Percentiles rank a stretch among this genome's conserved stretches.
phyloP scores from a whole-genome alignment of 371 early-diverging fungal genomes.

The Syncephalastrum sp. region DNA sequence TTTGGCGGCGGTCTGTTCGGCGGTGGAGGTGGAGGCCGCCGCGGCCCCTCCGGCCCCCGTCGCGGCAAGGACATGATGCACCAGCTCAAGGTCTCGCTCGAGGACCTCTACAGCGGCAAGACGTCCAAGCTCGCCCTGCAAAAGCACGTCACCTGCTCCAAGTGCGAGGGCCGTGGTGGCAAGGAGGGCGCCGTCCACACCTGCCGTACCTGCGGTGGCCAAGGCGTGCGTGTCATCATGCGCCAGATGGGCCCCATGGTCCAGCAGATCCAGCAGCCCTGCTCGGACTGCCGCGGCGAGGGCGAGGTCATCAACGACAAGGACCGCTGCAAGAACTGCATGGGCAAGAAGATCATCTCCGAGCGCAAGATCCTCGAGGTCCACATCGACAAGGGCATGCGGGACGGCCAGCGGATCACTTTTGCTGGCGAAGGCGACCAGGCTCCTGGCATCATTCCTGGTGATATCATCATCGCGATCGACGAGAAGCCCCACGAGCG shows the following conservation, averaged over 20 bases:
- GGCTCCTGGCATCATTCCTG: slow-evolving; percentile 65
- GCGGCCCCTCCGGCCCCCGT: slow-evolving; percentile 71
- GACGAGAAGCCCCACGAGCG: slow-evolving; percentile 85
- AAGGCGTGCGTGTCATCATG: slow-evolving; percentile 81
- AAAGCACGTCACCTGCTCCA: slow-evolving; percentile 80
- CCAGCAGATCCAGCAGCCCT: slow-evolving; percentile 95
- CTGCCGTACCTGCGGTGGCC: slow-evolving; percentile 80
- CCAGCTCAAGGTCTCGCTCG: slow-evolving; percentile 82
- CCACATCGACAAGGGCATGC: slow-evolving; percentile 92
- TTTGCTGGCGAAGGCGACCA: slow-evolving; percentile 94
- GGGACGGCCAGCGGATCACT: slow-evolving; percentile 91
- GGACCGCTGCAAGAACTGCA: slow-evolving; percentile 86
- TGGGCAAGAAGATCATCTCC: slow-evolving; percentile 75
- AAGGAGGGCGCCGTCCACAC: slow-evolving; percentile 66
- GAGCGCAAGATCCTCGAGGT: slow-evolving; percentile 89
- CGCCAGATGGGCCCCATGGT: slow-evolving; percentile 97
- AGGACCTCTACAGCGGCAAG: slow-evolving; percentile 94
- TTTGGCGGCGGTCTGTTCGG: slow-evolving; percentile 73
- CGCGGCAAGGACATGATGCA: slow-evolving; percentile 78
- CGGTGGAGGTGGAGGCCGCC: slow-evolving; percentile 67
- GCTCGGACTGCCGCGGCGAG: slow-evolving; percentile 85
- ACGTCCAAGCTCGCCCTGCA: slow-evolving; percentile 87
- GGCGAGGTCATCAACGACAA: slow-evolving; percentile 87
- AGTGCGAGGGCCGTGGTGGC: slow-evolving; percentile 83
- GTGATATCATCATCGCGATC: slow-evolving; percentile 89